Percentiles rank a stretch among this genome's conserved stretches.
Evolutionary conservation across 352 stramenopile genomes (phyloP).

Genomic region (Lagenidium giganteum): DNA sequence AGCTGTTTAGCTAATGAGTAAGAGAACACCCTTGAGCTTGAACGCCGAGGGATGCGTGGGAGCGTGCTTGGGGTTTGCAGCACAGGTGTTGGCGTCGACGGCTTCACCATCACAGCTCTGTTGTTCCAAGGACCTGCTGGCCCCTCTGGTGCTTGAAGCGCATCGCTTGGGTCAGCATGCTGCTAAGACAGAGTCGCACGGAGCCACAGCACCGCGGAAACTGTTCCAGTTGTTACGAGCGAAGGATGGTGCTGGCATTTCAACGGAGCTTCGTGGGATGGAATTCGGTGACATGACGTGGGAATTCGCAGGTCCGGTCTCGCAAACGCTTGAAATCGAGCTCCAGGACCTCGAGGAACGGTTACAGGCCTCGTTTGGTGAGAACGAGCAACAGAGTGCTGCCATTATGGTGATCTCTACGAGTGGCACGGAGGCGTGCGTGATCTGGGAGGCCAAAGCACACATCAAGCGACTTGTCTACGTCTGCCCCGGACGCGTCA

Average conservation of each 20-base stretch:
- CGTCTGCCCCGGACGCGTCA: constrained; percentile 53
- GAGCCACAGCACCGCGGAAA: neutral
- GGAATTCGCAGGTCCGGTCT: constrained; percentile 41
- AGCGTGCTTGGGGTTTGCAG: constrained; percentile 42
- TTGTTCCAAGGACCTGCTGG: constrained; percentile 40
- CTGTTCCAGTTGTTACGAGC: neutral
- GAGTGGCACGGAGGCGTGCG: no score
- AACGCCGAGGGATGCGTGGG: constrained; percentile 32
- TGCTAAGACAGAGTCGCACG: neutral
- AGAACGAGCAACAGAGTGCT: no score
- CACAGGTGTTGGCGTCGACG: constrained; percentile 20
- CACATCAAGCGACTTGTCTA: no score
- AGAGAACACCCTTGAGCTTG: no score
- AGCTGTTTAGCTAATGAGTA: no score
- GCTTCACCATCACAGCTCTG: constrained; percentile 22
- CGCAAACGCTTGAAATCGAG: constrained; percentile 55
- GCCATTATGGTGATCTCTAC: no score
- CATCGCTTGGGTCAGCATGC: constrained; percentile 45
- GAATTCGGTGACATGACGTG: constrained; percentile 48
- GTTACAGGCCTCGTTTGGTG: constrained; percentile 49
- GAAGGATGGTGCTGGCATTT: no score
- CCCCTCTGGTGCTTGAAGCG: constrained; percentile 47
- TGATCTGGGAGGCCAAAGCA: no score
- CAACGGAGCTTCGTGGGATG: constrained; percentile 12
- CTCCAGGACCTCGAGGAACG: constrained; percentile 46